phyloP scores from a whole-genome alignment of 2,329 filamentous ascomycete genomes.

The Knufia petricola region DNA sequence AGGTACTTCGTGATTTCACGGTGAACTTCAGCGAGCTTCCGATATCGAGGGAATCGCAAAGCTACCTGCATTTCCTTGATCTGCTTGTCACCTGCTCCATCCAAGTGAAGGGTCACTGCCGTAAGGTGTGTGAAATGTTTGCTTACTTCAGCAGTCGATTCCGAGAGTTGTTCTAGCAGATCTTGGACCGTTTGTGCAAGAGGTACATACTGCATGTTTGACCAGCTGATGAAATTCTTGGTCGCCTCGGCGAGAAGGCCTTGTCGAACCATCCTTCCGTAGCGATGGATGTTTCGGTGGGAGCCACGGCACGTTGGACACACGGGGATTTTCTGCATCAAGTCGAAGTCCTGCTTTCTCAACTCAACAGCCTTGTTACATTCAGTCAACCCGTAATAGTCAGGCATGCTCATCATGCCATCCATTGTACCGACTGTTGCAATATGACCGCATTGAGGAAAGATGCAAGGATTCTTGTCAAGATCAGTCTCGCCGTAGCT shows the following conservation, averaged over 20 bases:
- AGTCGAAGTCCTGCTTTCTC: background rate
- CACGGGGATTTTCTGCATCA: slow-evolving; percentile 35
- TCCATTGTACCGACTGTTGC: slow-evolving; percentile 53
- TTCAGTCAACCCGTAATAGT: background rate
- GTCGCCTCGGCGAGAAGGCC: slow-evolving; percentile 53
- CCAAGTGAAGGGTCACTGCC: slow-evolving; percentile 4
- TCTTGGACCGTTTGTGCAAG: slow-evolving; percentile 30
- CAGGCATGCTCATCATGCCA: slow-evolving; percentile 46
- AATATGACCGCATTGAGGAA: slow-evolving; percentile 56
- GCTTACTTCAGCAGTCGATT: slow-evolving; percentile 5
- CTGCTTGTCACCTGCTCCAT: slow-evolving; percentile 21
- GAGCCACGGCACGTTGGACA: slow-evolving; percentile 54
- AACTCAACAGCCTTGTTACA: background rate
- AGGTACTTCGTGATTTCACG: slow-evolving; percentile 26
- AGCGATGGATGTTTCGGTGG: slow-evolving; percentile 49
- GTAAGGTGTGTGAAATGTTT: background rate
- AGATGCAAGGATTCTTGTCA: slow-evolving; percentile 51
- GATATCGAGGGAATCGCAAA: slow-evolving; percentile 16
- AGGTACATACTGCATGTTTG: slow-evolving; percentile 34
- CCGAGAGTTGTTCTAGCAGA: slow-evolving; percentile 11
- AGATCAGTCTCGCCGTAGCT: slow-evolving; percentile 50
- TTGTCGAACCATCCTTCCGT: slow-evolving; percentile 52
- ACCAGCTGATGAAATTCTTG: slow-evolving; percentile 54
- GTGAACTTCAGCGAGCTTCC: slow-evolving; percentile 22
- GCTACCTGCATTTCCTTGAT: slow-evolving; percentile 21